A percentile compares a stretch with the other conserved stretches of the same genome.
phyloP scores from a whole-genome alignment of 169 alveolate genomes.

The Plasmodium ovale region DNA sequence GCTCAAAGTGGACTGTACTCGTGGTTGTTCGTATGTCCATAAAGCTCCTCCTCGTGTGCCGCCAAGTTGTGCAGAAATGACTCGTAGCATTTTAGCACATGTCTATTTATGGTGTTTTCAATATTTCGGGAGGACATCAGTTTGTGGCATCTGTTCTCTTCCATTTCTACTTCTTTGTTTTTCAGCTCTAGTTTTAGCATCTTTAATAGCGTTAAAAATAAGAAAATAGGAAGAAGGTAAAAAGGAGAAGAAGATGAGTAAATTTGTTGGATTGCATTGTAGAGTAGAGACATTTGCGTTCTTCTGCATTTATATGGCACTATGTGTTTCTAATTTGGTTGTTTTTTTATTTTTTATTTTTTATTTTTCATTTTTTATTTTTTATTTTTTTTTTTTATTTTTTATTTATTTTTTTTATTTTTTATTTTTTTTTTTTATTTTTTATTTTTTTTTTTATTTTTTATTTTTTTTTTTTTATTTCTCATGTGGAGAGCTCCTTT shows the following conservation, averaged over 20 bases:
- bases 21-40: not conserved
- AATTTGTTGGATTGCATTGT: not conserved
- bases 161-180: constrained; percentile 65
- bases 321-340: not conserved
- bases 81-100: constrained; percentile 60
- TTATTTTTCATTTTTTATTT: too few species aligned
- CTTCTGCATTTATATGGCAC: not conserved
- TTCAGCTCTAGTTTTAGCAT: constrained; percentile 50
- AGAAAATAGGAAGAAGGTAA: not conserved
- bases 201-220: not conserved
- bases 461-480: not conserved
- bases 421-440: not conserved
- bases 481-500: not conserved
- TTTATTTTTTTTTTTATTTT: not conserved
- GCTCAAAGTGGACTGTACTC: too few species aligned
- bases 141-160: constrained; percentile 41
- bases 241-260: not conserved
- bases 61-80: constrained; percentile 23
- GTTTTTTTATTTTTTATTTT: not conserved
- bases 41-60: constrained; percentile 28
- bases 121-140: constrained; percentile 38
- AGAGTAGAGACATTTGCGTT: not conserved
- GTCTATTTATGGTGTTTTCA: constrained; percentile 54
- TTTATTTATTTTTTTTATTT: not conserved
- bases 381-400: not conserved